Evolutionary conservation across 768 basidiomycete genomes (phyloP), one percentile per base, ranked within the genome.

Genomic region (Tricholoma matsutake): DNA sequence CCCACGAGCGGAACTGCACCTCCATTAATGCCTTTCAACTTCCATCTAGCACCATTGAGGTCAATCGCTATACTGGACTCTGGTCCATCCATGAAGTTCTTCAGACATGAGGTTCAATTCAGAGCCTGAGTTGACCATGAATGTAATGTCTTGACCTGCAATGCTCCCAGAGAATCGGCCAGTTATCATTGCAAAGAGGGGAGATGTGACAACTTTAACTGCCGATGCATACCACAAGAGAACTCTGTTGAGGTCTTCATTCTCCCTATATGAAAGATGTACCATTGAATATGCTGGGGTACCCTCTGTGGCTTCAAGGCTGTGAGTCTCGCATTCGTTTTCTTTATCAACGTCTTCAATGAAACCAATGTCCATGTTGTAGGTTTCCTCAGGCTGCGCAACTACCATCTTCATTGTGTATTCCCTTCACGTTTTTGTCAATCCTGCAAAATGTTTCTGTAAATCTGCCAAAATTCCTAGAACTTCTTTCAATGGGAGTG

Each of bases 61-160:
- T 72, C 66, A 0, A 72, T 11, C 0, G 62, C n/a, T n/a, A n/a
- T n/a, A n/a, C n/a, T n/a, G 20, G 5, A 67, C 25, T 8, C 39
- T 20, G 0, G 66, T 56, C 6, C 28, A 9, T 2, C 64, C n/a
- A n/a, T n/a, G n/a, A n/a, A n/a, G n/a, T n/a, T n/a, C n/a, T n/a
- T n/a, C n/a, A n/a, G n/a, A n/a, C n/a, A n/a, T n/a, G n/a, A n/a
- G n/a, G n/a, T n/a, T n/a, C n/a, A n/a, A n/a, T n/a, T n/a, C n/a
- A n/a, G 71, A 72, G 0, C 69, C 69, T 0, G 61, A 55, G 45
- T 72, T 68, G n/a, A 72, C 55, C 58, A 72, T 64, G 57, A 65
- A 68, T 1, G 25, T 54, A 0, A 66, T 56, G 7, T 51, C 16
- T 11, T 56, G 18, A 1, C 64, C 65, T 0, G 56, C 65, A 31